Percentiles rank a stretch among this genome's conserved stretches.
phyloP scores from a whole-genome alignment of 2,329 filamentous ascomycete species.

The Pleurostoma richardsiae region DNA sequence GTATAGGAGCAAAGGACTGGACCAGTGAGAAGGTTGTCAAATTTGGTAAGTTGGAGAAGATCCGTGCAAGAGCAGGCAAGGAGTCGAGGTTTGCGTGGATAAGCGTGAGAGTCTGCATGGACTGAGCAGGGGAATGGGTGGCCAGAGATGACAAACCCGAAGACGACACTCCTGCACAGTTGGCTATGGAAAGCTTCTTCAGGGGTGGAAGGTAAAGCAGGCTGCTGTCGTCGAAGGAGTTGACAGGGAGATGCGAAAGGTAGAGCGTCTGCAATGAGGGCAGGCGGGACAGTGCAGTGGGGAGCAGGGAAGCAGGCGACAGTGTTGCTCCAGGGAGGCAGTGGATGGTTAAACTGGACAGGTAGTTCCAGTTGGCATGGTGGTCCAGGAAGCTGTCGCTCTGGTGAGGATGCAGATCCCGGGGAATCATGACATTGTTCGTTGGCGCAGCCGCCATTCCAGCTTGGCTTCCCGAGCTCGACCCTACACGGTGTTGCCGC shows the following conservation, averaged over 20 bases:
- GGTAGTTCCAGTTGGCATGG: constrained; percentile 50
- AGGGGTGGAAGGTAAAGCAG: constrained; percentile 51
- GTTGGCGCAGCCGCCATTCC: background rate
- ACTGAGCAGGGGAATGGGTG: constrained; percentile 37
- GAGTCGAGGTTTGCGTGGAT: constrained; percentile 52
- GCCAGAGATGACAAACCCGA: constrained; percentile 53
- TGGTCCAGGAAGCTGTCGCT: constrained; percentile 26
- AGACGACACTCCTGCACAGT: constrained; percentile 51
- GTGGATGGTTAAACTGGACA: constrained; percentile 54
- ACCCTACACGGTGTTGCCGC: constrained; percentile 22
- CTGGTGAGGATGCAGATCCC: constrained; percentile 31
- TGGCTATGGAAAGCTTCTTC: constrained; percentile 48
- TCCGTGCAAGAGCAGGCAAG: constrained; percentile 51
- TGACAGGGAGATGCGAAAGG: constrained; percentile 49
- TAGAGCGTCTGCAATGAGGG: constrained; percentile 54
- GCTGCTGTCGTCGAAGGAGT: constrained; percentile 52
- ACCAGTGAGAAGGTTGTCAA: constrained; percentile 49
- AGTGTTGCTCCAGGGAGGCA: constrained; percentile 51
- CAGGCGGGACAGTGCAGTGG: constrained; percentile 42
- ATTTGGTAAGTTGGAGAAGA: constrained; percentile 48
- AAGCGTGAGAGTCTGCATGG: constrained; percentile 45
- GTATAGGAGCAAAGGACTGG: constrained; percentile 48
- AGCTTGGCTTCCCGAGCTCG: constrained; percentile 8
- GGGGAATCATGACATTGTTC: constrained; percentile 18
- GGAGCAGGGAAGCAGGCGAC: constrained; percentile 46